Evolutionary conservation across 2,329 filamentous ascomycete species (phyloP).

Genomic region (Penicillium sp.): DNA sequence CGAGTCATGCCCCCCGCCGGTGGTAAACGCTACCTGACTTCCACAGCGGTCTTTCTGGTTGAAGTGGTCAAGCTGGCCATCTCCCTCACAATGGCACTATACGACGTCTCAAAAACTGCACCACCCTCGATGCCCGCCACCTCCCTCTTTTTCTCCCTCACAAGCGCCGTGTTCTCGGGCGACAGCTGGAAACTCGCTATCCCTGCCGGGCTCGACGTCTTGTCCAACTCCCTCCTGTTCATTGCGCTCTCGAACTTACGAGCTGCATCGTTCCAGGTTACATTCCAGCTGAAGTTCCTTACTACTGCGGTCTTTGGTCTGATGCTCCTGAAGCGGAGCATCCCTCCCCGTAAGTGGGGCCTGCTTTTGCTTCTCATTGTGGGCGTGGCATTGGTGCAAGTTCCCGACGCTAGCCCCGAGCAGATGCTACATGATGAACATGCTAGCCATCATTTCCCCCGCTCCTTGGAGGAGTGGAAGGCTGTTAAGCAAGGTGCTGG

Average conservation of each 20-base stretch:
- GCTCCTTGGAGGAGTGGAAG: constrained; percentile 67
- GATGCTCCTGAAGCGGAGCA: constrained; percentile 59
- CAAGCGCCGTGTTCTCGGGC: constrained; percentile 69
- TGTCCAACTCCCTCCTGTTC: constrained; percentile 92
- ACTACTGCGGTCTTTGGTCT: constrained; percentile 83
- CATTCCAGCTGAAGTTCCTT: constrained; percentile 90
- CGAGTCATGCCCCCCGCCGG: constrained; percentile 77
- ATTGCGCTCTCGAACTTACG: constrained; percentile 83
- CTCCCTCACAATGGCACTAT: constrained; percentile 75
- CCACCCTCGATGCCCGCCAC: constrained; percentile 72
- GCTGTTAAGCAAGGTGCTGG: constrained; percentile 44
- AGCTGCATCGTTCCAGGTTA: constrained; percentile 83
- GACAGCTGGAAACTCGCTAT: constrained; percentile 94
- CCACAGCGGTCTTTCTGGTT: constrained; percentile 86
- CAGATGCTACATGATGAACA: constrained; percentile 53
- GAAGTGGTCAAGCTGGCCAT: constrained; percentile 84
- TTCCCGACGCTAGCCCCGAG: constrained; percentile 55
- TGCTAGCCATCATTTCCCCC: constrained; percentile 60
- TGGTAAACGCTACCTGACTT: constrained; percentile 83
- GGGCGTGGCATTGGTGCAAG: constrained; percentile 76
- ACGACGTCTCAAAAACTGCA: constrained; percentile 70
- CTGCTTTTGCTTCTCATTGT: constrained; percentile 68
- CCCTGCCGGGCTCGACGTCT: constrained; percentile 75
- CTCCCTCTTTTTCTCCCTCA: constrained; percentile 69
- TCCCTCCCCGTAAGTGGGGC: constrained; percentile 68